Evolutionary conservation across 495 filamentous ascomycete genomes (phyloP), one percentile per base, ranked within the genome.

Genomic region (Annulohypoxylon stygium): DNA sequence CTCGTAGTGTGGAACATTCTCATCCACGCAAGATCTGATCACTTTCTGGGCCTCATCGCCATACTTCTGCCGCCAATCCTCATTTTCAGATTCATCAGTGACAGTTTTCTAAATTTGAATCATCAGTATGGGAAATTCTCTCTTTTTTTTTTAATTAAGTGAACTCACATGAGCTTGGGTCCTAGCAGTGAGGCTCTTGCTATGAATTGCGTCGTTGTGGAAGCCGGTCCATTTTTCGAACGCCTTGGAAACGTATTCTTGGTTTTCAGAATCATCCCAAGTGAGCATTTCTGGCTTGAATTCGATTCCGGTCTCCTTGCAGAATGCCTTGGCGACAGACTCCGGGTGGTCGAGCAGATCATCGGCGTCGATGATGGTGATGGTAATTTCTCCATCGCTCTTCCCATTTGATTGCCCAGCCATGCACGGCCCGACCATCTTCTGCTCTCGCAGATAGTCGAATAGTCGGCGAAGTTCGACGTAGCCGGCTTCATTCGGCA

Each of bases 151-250:
- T 5, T n/a, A 7, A 47, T 55, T n/a, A 18, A 25, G 36, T 36
- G 0, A 68, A 86, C 93, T 86, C 88, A 97, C 94, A 75, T 92
- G 88, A 45, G 76, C 80, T 43, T 78, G 63, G 26, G 75, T 77
- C 77, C 94, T 83, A 14, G 93, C 87, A 74, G 89, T 90, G 71
- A 99, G 80, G 47, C 88, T 89, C 57, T 84, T 90, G 69, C 91
- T 95, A 59, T 91, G 83, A 69, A 98, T 92, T 16, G 93, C 96
- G 84, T 98, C 95, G 59, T 98, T 92, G 76, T 98, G 96, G 79
- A 97, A 99, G 0, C 95, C 96, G 63, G 89, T 90, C 96, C 96
- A 99, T 83, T 99, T 99, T 82, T 93, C 93, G 82, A 99, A 99
- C 18, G 87, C 86, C 61, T 87, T 86, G 61, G 82, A 83, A 0